Percentiles rank a stretch among this genome's conserved stretches.
phyloP scores from a whole-genome alignment of 257 asterid genomes.

The Linaria vulgaris region DNA sequence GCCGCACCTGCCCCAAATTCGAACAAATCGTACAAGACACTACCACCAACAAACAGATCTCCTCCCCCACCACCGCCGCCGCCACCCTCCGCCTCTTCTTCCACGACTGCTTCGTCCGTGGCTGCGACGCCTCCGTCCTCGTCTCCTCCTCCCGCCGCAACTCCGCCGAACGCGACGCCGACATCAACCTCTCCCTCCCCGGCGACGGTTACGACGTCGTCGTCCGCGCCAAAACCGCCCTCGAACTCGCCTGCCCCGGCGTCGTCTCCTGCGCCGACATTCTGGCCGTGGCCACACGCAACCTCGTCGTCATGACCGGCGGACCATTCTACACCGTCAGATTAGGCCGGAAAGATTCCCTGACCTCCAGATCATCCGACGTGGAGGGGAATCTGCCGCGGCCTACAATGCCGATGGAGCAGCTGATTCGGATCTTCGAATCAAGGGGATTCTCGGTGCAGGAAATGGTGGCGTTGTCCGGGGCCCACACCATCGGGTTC shows the following conservation, averaged over 20 bases:
- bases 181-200: slow-evolving; percentile 87
- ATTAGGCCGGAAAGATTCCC: slow-evolving; percentile 69
- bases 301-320: slow-evolving; percentile 77
- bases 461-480: slow-evolving; percentile 86
- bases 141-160: slow-evolving; percentile 76
- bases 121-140: slow-evolving; percentile 92
- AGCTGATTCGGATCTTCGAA: slow-evolving; percentile 53
- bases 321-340: slow-evolving; percentile 74
- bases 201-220: slow-evolving; percentile 96
- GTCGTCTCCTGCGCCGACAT: slow-evolving; percentile 91
- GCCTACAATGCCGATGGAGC: slow-evolving; percentile 61
- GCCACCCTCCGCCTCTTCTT: slow-evolving; percentile 91
- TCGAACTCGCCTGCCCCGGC: slow-evolving; percentile 84
- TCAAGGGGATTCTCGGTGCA: slow-evolving; percentile 57
- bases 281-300: slow-evolving; percentile 76
- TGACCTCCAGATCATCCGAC: slow-evolving; percentile 40
- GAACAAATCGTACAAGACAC: slow-evolving; percentile 70
- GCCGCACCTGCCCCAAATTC: slow-evolving; percentile 60
- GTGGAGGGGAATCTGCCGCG: slow-evolving; percentile 74
- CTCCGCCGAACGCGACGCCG: slow-evolving; percentile 89
- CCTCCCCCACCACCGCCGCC: slow-evolving; percentile 95
- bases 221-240: slow-evolving; percentile 79
- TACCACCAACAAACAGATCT: slow-evolving; percentile 83
- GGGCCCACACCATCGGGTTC: slow-evolving; percentile 95
- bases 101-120: slow-evolving; percentile 83